Evolutionary conservation across 75 land plant species (phyloP).

Genomic region (Picea glauca): DNA sequence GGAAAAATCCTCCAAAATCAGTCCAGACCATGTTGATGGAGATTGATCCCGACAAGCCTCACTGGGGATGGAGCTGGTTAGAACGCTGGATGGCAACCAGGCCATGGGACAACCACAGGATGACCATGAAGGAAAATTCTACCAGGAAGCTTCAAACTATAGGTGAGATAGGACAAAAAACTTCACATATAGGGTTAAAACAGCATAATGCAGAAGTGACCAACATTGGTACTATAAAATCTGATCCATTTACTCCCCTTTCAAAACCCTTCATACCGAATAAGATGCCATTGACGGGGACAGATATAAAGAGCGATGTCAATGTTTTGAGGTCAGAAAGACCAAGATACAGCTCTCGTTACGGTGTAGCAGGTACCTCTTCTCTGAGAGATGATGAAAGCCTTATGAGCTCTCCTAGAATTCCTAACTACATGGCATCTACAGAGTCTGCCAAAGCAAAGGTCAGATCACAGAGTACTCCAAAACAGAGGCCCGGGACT

Average conservation of each 20-base stretch:
- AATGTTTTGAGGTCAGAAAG: slow-evolving; percentile 9
- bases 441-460: slow-evolving; percentile 58
- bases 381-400: slow-evolving; percentile 62
- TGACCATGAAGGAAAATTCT: not conserved
- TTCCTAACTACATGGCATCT: slow-evolving; percentile 66
- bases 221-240: slow-evolving; percentile 4
- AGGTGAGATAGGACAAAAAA: not conserved
- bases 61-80: slow-evolving; percentile 85
- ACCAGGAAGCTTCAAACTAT: not conserved
- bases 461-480: slow-evolving; percentile 53
- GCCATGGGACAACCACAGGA: slow-evolving; percentile 26
- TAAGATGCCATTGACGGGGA: slow-evolving; percentile 10
- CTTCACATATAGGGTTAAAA: not conserved
- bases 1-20: slow-evolving; percentile 38
- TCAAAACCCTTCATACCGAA: slow-evolving; percentile 19
- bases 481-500: slow-evolving; percentile 37
- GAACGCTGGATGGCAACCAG: slow-evolving; percentile 55
- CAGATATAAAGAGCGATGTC: slow-evolving; percentile 5
- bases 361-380: slow-evolving; percentile 19
- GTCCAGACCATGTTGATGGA: slow-evolving; percentile 25
- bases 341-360: slow-evolving; percentile 14
- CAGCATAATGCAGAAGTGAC: slow-evolving; percentile 19
- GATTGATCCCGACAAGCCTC: slow-evolving; percentile 31
- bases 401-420: slow-evolving; percentile 58
- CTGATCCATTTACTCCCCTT: slow-evolving; percentile 3